A percentile compares a stretch with the other conserved stretches of the same genome.
Evolutionary conservation across 768 basidiomycete species (phyloP).

Genomic region (Lactarius deliciosus): DNA sequence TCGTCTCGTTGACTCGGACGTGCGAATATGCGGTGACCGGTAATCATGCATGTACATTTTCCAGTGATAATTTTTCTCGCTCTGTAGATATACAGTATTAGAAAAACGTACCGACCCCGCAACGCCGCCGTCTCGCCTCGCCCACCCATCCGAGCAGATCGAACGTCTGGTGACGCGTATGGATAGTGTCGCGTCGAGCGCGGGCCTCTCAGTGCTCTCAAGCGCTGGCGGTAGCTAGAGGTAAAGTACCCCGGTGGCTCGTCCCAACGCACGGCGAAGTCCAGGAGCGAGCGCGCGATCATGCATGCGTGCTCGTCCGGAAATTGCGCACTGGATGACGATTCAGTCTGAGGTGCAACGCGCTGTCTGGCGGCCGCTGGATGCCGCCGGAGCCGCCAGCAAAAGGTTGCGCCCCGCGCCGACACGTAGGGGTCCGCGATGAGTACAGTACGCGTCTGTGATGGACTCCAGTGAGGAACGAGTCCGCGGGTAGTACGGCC

Average conservation of each 20-base stretch:
- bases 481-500: too few species aligned
- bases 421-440: conserved; percentile 43
- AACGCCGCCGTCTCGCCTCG: background rate
- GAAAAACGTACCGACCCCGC: conserved; percentile 3
- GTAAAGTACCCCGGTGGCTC: conserved; percentile 21
- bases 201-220: conserved; percentile 51
- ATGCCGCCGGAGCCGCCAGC: too few species aligned
- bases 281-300: too few species aligned
- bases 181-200: conserved; percentile 62
- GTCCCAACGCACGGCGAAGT: background rate
- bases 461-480: too few species aligned
- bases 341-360: too few species aligned
- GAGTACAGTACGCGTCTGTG: too few species aligned
- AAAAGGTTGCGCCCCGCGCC: background rate
- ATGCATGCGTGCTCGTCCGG: too few species aligned
- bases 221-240: conserved; percentile 32
- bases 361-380: background rate
- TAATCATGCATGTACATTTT: too few species aligned
- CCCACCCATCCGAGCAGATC: conserved; percentile 32
- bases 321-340: too few species aligned
- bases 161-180: conserved; percentile 52
- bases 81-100: too few species aligned
- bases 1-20: background rate
- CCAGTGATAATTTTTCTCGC: too few species aligned
- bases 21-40: too few species aligned